Base-by-base conservation (phyloP, 148 eudicot genomes). In the Dysphania ambrosioides region DNA sequence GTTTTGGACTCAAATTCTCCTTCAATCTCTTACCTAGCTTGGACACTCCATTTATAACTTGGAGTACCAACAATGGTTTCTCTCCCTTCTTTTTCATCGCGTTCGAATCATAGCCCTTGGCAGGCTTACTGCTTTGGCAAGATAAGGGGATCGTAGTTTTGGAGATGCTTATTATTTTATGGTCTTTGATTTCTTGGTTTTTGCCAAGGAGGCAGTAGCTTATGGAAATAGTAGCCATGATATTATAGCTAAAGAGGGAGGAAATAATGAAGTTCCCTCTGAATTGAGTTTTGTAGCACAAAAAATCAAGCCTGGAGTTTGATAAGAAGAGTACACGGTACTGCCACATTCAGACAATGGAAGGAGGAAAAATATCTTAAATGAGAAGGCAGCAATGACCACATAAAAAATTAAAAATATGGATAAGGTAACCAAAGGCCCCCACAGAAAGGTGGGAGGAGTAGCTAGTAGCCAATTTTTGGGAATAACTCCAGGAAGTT, bases 1-100 rank as follows among this genome's bases (percentile, higher is more conserved):
- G 79, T 72, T 91, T 89, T 5, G 98, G 98, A 30, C 98, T 91
- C 85, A 90, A 71, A 76, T 58, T 85, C 58, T 89, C 89, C 77
- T 79, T 84, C 85, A 87, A 30, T 27, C 32, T 82, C 32, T 64
- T 82, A 13, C 92, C 88, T 53, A 88, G 12, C 69, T 87, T 82
- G 76, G 68, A 75, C 53, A 81, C 75, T 67, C 83, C 75, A 8
- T 31, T 59, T 13, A 83, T 23, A 60, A 12, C 13, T 11, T 10
- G 32, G 0, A 81, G 7, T 51, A 35, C 31, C 42, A 58, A 19
- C 55, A 73, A 18, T 12, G 21, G 53, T 77, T 79, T 70, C 15
- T 64, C 75, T 41, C 72, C 75, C 70, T 70, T 40, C 11, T 57
- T 74, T 73, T 77, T 79, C 59, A 75, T 79, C 56, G n/a, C 7